These are phyloP conservation scores for Heimioporus sp. DNA, from an alignment of 768 basidiomycete species.

Conservation along the genomic window DNA sequence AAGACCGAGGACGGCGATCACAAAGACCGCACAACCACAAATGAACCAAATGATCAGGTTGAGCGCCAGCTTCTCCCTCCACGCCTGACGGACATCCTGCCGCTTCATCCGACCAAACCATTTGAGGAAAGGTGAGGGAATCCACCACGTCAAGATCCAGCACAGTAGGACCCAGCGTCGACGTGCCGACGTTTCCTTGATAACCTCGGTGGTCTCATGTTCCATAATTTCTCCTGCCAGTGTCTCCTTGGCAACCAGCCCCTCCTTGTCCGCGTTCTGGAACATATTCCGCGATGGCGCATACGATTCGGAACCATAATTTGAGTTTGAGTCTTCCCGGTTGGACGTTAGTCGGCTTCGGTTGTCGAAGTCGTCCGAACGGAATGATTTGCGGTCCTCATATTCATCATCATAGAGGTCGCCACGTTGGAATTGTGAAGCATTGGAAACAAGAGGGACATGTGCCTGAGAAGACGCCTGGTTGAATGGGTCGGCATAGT, in stretches of 20 bases:
- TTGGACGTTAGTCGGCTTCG: slow-evolving; percentile 76
- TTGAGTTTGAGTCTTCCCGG: slow-evolving; percentile 74
- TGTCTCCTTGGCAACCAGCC: slow-evolving; percentile 74
- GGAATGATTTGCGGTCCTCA: slow-evolving; percentile 70
- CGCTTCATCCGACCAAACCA: slow-evolving; percentile 92
- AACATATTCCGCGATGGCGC: slow-evolving; percentile 97
- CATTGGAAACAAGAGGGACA: slow-evolving; percentile 80
- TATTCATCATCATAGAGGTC: slow-evolving; percentile 78
- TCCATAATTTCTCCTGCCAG: slow-evolving; percentile 84
- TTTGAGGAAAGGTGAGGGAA: slow-evolving; percentile 67
- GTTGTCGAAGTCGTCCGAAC: slow-evolving; percentile 77
- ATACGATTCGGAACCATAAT: slow-evolving; percentile 89
- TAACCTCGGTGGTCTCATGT: slow-evolving; percentile 82
- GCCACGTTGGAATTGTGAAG: slow-evolving; percentile 77
- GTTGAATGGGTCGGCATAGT: slow-evolving; percentile 53
- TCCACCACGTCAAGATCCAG: slow-evolving; percentile 91
- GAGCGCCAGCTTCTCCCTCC: slow-evolving; percentile 95
- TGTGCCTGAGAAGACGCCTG: slow-evolving; percentile 57
- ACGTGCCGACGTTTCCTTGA: slow-evolving; percentile 79
- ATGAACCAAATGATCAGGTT: slow-evolving; percentile 96
- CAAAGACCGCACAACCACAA: slow-evolving; percentile 86
- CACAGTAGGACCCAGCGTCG: slow-evolving; percentile 85
- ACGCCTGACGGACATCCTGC: slow-evolving; percentile 89
- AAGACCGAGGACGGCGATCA: slow-evolving; percentile 83
- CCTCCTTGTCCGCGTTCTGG: slow-evolving; percentile 75